phyloP scores from a whole-genome alignment of 1,139 yeast genomes.

The Pichia sp. region DNA sequence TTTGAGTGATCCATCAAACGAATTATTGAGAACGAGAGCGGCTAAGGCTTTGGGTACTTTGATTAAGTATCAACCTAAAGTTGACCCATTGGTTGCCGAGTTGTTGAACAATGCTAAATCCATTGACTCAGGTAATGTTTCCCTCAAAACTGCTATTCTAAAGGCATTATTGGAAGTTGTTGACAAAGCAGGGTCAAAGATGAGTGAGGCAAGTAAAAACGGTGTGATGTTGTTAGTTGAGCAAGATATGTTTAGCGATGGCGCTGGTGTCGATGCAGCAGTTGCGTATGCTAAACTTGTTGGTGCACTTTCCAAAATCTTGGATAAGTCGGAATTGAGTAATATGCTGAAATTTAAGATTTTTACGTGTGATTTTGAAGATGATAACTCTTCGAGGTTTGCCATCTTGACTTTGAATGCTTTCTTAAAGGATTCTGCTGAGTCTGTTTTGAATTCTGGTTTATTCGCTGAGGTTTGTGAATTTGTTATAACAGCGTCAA shows the following conservation, averaged over 20 bases:
- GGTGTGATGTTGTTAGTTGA: conserved; percentile 73
- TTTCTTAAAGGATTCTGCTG: conserved; percentile 71
- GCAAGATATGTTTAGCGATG: conserved; percentile 51
- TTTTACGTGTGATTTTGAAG: conserved; percentile 38
- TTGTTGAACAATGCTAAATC: conserved; percentile 68
- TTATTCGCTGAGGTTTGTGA: conserved; percentile 46
- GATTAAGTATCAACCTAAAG: conserved; percentile 86
- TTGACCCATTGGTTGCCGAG: conserved; percentile 87
- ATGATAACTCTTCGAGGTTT: conserved; percentile 49
- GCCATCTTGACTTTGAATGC: conserved; percentile 74
- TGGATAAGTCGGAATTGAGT: conserved; percentile 62
- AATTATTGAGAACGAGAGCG: conserved; percentile 74
- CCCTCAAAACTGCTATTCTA: conserved; percentile 81
- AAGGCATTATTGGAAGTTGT: conserved; percentile 84
- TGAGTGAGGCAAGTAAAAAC: conserved; percentile 70
- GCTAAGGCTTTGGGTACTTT: conserved; percentile 85
- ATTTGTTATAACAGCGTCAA: conserved; percentile 46
- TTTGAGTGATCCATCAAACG: conserved; percentile 71
- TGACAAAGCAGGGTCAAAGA: conserved; percentile 68
- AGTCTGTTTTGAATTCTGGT: conserved; percentile 51
- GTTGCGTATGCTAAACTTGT: conserved; percentile 74
- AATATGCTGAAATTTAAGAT: conserved; percentile 59
- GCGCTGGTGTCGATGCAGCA: conserved; percentile 44
- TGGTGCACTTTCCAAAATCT: conserved; percentile 70
- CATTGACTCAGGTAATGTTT: conserved; percentile 46